These are phyloP conservation scores for Taxillus chinensis DNA, from an alignment of 164 flowering plant genomes.

Conservation along the genomic window DNA sequence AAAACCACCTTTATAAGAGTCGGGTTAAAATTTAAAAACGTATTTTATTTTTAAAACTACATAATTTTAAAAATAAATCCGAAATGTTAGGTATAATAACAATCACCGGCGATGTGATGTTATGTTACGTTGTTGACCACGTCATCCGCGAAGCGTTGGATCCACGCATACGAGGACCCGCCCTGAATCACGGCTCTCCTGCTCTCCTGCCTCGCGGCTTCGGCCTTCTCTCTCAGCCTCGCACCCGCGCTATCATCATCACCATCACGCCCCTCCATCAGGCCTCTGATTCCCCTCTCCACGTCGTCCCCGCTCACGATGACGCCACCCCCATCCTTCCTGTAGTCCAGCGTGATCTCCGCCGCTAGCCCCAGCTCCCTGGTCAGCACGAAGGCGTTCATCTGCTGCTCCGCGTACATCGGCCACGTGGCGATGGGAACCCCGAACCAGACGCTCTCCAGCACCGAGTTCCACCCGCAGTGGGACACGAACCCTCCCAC, in stretches of 20 bases:
- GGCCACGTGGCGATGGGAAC: constrained; percentile 15
- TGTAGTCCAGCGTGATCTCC: background rate
- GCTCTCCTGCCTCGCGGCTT: constrained; percentile 9
- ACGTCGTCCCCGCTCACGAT: constrained; percentile 15
- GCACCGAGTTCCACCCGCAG: too few species aligned
- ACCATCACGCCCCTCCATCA: constrained; percentile 15
- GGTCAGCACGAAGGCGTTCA: constrained; percentile 10
- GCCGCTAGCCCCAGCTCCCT: constrained; percentile 8
- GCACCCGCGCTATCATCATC: background rate
- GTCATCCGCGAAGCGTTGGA: background rate
- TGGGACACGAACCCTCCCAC: too few species aligned
- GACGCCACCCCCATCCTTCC: background rate
- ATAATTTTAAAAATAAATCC: too few species aligned
- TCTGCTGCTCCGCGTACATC: constrained; percentile 11
- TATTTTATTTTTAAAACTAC: too few species aligned
- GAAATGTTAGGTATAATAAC: too few species aligned
- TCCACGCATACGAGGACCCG: constrained; percentile 4
- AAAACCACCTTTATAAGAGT: too few species aligned
- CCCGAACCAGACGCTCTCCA: constrained; percentile 13
- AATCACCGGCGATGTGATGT: too few species aligned
- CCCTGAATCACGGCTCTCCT: constrained; percentile 6
- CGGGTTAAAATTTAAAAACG: too few species aligned
- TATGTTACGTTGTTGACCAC: too few species aligned
- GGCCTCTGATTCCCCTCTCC: constrained; percentile 15
- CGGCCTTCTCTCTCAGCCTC: constrained; percentile 9